Base-by-base conservation (phyloP, 495 filamentous ascomycete genomes). In the Hypoxylon lienhwacheense region DNA sequence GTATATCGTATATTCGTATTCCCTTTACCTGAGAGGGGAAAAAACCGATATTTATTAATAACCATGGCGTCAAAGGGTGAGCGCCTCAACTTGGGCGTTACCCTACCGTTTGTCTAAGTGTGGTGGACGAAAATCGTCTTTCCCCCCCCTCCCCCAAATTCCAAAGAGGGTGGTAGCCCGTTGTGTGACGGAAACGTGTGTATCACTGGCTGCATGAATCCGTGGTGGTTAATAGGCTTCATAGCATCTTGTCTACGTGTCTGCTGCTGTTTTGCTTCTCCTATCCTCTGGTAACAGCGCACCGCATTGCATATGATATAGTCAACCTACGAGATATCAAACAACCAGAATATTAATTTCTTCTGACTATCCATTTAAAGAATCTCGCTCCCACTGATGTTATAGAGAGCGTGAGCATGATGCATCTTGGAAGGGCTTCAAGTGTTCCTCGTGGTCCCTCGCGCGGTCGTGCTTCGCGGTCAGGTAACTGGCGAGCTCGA, bases 391-490 rank as follows among this genome's bases (percentile, higher is more conserved):
- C 37, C 2, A 8, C 5, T 14, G 5, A 16, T 12, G n/a, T n/a
- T n/a, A n/a, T n/a, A n/a, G n/a, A n/a, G 7, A 32, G 32, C 15
- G 14, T 26, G 35, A 32, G 41, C 5, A 14, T 14, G 7, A 41
- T 59, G 42, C 34, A 47, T 53, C 55, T 35, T 32, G 43, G 55
- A 48, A 50, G 29, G 11, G 12, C 29, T 37, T 41, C 55, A 40
- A 47, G 11, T 11, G 7, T 36, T 3, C 31, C 26, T 16, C 41
- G 31, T 16, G 55, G 55, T 5, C 29, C 8, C 14, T 35, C 36
- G 37, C 48, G 43, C 8, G 28, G 33, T 24, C 14, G 40, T 20
- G 10, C 7, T 7, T 22, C 8, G 15, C 1, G 26, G 29, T 29
- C 15, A 11, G 39, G 15, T 35, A 35, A 22, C 31, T 35, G 29